These are phyloP conservation scores for Cunninghamia lanceolata DNA, from an alignment of 75 land plant genomes.

Conservation along the genomic window DNA sequence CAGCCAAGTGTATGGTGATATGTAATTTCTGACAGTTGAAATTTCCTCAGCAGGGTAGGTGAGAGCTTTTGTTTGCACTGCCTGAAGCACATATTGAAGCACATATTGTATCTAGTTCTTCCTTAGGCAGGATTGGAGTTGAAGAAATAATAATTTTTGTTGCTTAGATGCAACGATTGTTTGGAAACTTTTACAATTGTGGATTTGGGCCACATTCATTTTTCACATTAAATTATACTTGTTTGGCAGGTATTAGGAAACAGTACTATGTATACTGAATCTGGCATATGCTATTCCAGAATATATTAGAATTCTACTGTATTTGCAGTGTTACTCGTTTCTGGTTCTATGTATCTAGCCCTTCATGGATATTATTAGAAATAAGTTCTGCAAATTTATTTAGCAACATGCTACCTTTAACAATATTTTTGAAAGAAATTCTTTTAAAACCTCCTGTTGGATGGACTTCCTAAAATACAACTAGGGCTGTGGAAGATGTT, in stretches of 20 bases:
- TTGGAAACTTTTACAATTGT: background rate
- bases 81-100: constrained; percentile 5
- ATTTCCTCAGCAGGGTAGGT: background rate
- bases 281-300: background rate
- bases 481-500: background rate
- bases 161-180: background rate
- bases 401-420: background rate
- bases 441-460: background rate
- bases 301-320: background rate
- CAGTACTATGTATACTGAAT: background rate
- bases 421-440: background rate
- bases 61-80: background rate
- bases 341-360: background rate
- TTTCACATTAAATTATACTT: background rate
- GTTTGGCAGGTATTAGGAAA: background rate
- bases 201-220: background rate
- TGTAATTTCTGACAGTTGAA: background rate
- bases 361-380: background rate
- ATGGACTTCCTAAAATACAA: constrained; percentile 1
- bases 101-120: constrained; percentile 5
- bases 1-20: background rate
- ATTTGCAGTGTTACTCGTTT: constrained; percentile 1
- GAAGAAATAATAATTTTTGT: constrained; percentile 3
- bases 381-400: background rate
- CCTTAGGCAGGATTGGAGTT: background rate